phyloP scores from a whole-genome alignment of 345 rosid species.

The Linum lewisii region DNA sequence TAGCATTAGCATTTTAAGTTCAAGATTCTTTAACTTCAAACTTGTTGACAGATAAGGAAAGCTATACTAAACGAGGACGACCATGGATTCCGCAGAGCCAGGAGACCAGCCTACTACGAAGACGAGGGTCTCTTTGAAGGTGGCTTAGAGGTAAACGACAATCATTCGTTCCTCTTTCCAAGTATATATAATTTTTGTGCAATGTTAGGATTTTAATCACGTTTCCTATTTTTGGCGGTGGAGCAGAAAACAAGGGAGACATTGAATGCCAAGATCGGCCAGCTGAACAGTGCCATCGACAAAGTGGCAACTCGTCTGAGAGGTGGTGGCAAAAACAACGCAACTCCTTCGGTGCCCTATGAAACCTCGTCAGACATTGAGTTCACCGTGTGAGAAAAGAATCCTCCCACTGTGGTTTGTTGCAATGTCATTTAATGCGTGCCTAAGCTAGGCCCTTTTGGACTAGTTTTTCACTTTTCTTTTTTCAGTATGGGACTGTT shows the following conservation, averaged over 20 bases:
- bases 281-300: slow-evolving; percentile 88
- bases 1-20: no score
- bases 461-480: no score
- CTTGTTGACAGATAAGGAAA: slow-evolving; percentile 49
- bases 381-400: slow-evolving; percentile 35
- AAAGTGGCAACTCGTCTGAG: slow-evolving; percentile 75
- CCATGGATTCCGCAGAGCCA: slow-evolving; percentile 60
- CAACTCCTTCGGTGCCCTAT: slow-evolving; percentile 23
- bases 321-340: slow-evolving; percentile 56
- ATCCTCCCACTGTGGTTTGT: neutral
- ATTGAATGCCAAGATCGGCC: slow-evolving; percentile 70
- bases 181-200: neutral
- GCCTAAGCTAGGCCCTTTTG: no score
- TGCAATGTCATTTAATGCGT: neutral
- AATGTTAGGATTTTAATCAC: neutral
- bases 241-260: slow-evolving; percentile 81
- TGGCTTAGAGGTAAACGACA: slow-evolving; percentile 50
- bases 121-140: slow-evolving; percentile 19
- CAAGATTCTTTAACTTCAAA: no score
- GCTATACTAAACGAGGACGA: slow-evolving; percentile 69
- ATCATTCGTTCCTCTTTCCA: neutral
- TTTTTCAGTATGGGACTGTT: no score
- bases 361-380: slow-evolving; percentile 64
- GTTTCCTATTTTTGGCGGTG: neutral
- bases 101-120: slow-evolving; percentile 67